Evolutionary conservation across 2,329 filamentous ascomycete species (phyloP).

Genomic region (Talaromyces sp.): DNA sequence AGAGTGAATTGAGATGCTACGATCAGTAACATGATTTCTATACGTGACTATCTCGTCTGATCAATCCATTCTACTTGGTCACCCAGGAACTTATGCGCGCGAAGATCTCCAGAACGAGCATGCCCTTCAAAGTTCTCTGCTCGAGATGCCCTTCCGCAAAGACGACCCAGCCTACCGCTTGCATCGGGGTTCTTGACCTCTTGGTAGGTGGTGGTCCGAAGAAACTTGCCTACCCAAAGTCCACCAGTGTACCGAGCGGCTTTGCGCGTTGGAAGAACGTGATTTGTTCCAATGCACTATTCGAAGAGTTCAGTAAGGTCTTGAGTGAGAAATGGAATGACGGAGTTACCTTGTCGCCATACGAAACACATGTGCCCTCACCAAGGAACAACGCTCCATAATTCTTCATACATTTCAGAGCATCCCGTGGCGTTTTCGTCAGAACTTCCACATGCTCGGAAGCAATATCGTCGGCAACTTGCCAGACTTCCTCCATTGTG

Average conservation of each 20-base stretch:
- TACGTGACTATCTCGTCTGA: not conserved
- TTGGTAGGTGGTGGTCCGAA: constrained; percentile 51
- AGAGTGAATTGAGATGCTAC: not conserved
- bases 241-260: constrained; percentile 49
- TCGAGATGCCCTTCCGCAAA: constrained; percentile 47
- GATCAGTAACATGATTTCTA: not conserved
- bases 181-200: constrained; percentile 41
- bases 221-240: constrained; percentile 52
- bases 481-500: constrained; percentile 39
- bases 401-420: constrained; percentile 47
- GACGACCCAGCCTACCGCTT: constrained; percentile 44
- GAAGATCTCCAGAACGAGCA: constrained; percentile 47
- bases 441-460: constrained; percentile 51
- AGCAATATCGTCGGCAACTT: constrained; percentile 45
- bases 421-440: constrained; percentile 43
- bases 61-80: constrained; percentile 43
- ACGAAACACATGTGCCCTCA: constrained; percentile 49
- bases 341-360: constrained; percentile 46
- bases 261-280: constrained; percentile 48
- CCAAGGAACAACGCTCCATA: constrained; percentile 50
- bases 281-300: constrained; percentile 48
- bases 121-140: constrained; percentile 52
- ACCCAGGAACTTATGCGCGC: constrained; percentile 40
- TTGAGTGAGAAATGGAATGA: not conserved
- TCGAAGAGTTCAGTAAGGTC: not conserved